Percentiles rank a stretch among this genome's conserved stretches.
Evolutionary conservation across 2,329 filamentous ascomycete genomes (phyloP).

Genomic region (Botrytis hyacinthi): DNA sequence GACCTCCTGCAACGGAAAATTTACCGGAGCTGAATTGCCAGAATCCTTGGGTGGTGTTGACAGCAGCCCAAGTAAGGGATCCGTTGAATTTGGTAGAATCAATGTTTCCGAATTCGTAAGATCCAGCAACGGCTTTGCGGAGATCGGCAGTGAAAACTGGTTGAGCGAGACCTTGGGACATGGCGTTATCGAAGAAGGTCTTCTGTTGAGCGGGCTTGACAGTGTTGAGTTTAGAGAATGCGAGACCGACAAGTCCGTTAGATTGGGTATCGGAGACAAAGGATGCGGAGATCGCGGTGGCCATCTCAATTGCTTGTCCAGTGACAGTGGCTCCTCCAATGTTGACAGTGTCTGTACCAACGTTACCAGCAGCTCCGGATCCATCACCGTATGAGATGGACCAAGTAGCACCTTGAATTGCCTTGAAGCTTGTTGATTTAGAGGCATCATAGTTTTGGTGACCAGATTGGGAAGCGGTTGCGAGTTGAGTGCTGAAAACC

Average conservation of each 20-base stretch:
- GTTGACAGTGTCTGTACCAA: constrained; percentile 40
- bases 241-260: constrained; percentile 65
- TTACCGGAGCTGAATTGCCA: constrained; percentile 56
- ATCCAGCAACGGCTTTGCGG: constrained; percentile 47
- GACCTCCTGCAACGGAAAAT: constrained; percentile 46
- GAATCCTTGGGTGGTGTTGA: constrained; percentile 51
- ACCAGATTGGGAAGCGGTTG: constrained; percentile 33
- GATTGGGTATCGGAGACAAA: constrained; percentile 41
- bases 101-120: constrained; percentile 58
- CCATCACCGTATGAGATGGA: constrained; percentile 43
- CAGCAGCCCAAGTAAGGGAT: constrained; percentile 49
- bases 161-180: constrained; percentile 43
- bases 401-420: constrained; percentile 37
- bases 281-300: constrained; percentile 37
- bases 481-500: constrained; percentile 40
- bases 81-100: constrained; percentile 54
- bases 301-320: constrained; percentile 39
- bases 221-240: constrained; percentile 41
- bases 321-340: constrained; percentile 40
- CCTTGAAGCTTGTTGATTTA: constrained; percentile 36
- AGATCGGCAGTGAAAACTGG: constrained; percentile 58
- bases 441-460: constrained; percentile 37
- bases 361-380: constrained; percentile 40
- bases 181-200: constrained; percentile 40
- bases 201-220: constrained; percentile 39